Percentiles rank a stretch among this genome's conserved stretches.
Conservation (phyloP, 352 stramenopile species). For the Phytophthora idaei region DNA sequence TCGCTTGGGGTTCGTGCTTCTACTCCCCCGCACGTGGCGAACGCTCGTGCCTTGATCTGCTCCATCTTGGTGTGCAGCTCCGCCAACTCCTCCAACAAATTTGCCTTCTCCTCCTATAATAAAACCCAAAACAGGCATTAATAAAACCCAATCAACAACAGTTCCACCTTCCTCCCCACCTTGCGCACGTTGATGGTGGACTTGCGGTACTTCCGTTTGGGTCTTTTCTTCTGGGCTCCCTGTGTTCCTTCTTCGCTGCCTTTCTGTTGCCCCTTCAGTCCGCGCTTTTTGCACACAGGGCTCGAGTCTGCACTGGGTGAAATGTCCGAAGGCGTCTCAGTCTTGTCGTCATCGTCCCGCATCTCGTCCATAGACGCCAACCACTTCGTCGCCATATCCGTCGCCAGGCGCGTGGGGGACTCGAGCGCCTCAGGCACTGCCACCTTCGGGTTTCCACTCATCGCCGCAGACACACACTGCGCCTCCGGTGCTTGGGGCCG, state of each 20-base stretch:
- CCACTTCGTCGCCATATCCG: slow-evolving; percentile 32
- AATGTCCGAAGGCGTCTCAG: background rate
- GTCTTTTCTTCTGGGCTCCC: slow-evolving; percentile 16
- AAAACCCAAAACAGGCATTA: slow-evolving; percentile 1
- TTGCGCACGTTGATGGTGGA: slow-evolving; percentile 42
- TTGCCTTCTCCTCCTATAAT: slow-evolving; percentile 41
- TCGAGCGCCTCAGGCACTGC: slow-evolving; percentile 17
- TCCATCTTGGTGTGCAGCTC: slow-evolving; percentile 41
- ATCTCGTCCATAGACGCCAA: slow-evolving; percentile 33
- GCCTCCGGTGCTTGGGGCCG: slow-evolving; percentile 14
- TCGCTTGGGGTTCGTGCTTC: slow-evolving; percentile 27
- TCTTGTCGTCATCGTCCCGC: slow-evolving; percentile 25
- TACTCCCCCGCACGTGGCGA: slow-evolving; percentile 23
- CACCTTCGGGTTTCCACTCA: slow-evolving; percentile 17
- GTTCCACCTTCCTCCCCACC: slow-evolving; percentile 7
- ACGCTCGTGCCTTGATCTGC: slow-evolving; percentile 24
- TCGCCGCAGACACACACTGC: slow-evolving; percentile 8
- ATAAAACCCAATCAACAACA: slow-evolving; percentile 9
- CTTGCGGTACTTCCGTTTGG: slow-evolving; percentile 37
- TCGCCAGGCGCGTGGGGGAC: slow-evolving; percentile 33
- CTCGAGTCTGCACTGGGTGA: slow-evolving; percentile 11
- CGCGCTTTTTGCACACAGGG: slow-evolving; percentile 19
- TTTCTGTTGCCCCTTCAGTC: background rate
- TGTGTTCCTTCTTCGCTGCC: background rate
- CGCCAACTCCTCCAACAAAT: slow-evolving; percentile 34